Evolutionary conservation across 2,329 filamentous ascomycete genomes (phyloP).

Genomic region (Elsinoe arachidis): DNA sequence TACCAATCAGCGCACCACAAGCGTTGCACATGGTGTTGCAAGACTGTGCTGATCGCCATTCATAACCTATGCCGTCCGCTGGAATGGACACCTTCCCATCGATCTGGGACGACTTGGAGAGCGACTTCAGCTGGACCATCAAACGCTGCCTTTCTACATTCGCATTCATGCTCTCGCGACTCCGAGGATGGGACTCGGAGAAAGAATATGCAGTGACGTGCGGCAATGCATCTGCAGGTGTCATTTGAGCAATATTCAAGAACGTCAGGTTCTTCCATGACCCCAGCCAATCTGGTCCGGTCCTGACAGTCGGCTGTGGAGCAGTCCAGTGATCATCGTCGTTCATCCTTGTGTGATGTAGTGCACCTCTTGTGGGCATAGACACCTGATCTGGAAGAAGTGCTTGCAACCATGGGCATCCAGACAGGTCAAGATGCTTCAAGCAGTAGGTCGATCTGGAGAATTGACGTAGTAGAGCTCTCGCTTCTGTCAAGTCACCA

Average conservation of each 20-base stretch:
- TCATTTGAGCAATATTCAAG: slow-evolving; percentile 29
- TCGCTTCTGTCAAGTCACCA: slow-evolving; percentile 48
- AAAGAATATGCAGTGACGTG: not conserved
- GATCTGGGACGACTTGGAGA: not conserved
- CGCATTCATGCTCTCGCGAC: not conserved
- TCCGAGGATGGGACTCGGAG: not conserved
- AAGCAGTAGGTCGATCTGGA: slow-evolving; percentile 49
- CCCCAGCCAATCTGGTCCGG: slow-evolving; percentile 28
- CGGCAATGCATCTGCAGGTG: slow-evolving; percentile 10
- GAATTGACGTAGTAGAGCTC: slow-evolving; percentile 47
- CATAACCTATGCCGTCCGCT: not conserved
- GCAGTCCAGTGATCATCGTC: slow-evolving; percentile 14
- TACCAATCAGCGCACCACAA: slow-evolving; percentile 20
- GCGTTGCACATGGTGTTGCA: slow-evolving; percentile 6
- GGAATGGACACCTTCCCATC: no score
- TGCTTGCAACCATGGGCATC: slow-evolving; percentile 50
- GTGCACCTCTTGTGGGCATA: not conserved
- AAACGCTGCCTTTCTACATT: not conserved
- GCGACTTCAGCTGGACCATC: not conserved
- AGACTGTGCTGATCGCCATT: not conserved
- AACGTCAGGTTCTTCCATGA: slow-evolving; percentile 38
- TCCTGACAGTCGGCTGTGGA: slow-evolving; percentile 23
- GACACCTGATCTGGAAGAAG: slow-evolving; percentile 24
- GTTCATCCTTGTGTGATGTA: not conserved
- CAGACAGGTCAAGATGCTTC: slow-evolving; percentile 54